These are phyloP conservation scores for Naganishia liquefaciens DNA, from an alignment of 1,284 basidiomycete genomes.

Conservation along the genomic window DNA sequence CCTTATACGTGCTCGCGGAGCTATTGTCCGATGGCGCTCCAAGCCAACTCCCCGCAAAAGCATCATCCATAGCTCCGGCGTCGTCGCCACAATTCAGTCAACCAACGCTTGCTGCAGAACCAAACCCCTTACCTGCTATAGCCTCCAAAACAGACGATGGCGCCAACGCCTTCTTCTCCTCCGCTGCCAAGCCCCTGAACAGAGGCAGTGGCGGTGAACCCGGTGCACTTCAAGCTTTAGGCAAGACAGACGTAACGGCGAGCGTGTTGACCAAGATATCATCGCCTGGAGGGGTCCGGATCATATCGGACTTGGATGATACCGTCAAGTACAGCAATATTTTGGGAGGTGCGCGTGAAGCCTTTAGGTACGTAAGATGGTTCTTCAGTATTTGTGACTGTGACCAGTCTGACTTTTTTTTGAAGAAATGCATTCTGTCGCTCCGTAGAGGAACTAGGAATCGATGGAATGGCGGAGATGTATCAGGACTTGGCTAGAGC, in stretches of 20 bases:
- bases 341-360: conserved; percentile 68
- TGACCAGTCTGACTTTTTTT: conserved; percentile 28
- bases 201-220: conserved; percentile 26
- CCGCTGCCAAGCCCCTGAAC: conserved; percentile 19
- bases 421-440: conserved; percentile 58
- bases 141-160: conserved; percentile 22
- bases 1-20: conserved; percentile 53
- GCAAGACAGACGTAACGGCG: conserved; percentile 35
- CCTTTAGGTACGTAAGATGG: conserved; percentile 65
- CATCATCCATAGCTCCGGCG: conserved; percentile 19
- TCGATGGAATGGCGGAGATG: conserved; percentile 84
- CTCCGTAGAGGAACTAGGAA: conserved; percentile 68
- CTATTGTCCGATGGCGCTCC: conserved; percentile 42
- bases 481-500: conserved; percentile 64
- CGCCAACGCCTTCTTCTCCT: conserved; percentile 32
- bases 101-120: neutral
- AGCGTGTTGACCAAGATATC: conserved; percentile 37
- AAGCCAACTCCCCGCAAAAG: conserved; percentile 39
- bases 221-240: conserved; percentile 37
- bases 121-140: conserved; percentile 16
- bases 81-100: conserved; percentile 9
- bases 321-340: conserved; percentile 81
- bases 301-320: conserved; percentile 94
- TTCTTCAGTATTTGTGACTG: conserved; percentile 6
- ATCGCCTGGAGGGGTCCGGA: conserved; percentile 57